Evolutionary conservation across 2,329 filamentous ascomycete species (phyloP), one percentile per base, ranked within the genome.

Genomic region (Aspergillus melleus): DNA sequence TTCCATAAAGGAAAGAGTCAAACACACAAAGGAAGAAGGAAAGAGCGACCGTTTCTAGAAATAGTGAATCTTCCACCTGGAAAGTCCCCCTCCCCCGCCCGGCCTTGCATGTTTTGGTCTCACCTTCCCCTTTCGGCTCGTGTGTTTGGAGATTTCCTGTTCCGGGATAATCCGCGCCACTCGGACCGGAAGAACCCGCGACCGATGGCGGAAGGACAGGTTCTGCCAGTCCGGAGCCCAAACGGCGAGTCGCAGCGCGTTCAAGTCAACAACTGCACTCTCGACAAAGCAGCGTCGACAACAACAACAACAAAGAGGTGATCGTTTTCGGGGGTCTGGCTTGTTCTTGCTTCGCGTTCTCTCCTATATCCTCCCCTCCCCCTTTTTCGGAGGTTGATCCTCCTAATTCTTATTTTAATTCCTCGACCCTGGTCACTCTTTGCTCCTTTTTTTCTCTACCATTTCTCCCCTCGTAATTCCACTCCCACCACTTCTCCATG

Each of bases 81-180:
- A 36, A 12, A 14, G 55, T 64, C 51, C 61, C 62, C 60, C 60
- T 60, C 42, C 64, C 61, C 59, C 60, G 60, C 60, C 49, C 32
- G 30, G 39, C 51, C 54, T 52, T 56, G 62, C 52, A 59, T 67
- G 66, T 68, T 66, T 64, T 62, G 62, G 52, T 66, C 61, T 58
- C 58, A 26, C 57, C 55, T 66, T 59, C 64, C 55, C 29, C 29
- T 66, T 68, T 51, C 12, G 64, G 64, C 50, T 36, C 39, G 26
- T 64, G 68, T 76, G 73, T 76, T 76, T 71, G 61, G 62, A 57
- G 59, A 67, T 72, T 76, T 61, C 74, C 67, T 39, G 10, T 68
- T 74, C 52, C 2, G 63, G 70, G 5, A 19, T 16, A 22, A 11
- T 2, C 5, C 10, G 46, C 61, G 51, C 42, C 44, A 44, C 51